Percentiles rank a stretch among this genome's conserved stretches.
These are phyloP conservation scores for Exophiala phaeomuriformis DNA, from an alignment of 2,329 filamentous ascomycete genomes.

Conservation along the genomic window DNA sequence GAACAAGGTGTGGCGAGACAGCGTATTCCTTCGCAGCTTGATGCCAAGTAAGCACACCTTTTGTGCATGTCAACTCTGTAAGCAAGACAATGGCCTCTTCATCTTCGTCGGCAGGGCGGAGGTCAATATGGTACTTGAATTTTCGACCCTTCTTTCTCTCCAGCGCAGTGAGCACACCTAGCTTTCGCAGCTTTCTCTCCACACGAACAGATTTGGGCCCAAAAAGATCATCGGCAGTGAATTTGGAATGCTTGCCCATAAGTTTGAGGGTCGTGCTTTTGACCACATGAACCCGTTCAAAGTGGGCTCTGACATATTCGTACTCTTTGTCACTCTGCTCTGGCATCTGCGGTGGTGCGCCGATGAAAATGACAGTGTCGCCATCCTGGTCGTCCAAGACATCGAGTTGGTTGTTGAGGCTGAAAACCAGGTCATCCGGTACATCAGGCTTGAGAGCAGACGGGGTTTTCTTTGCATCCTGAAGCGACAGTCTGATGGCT, in stretches of 20 bases:
- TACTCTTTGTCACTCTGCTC: slow-evolving; percentile 18
- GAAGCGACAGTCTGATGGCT: slow-evolving; percentile 12
- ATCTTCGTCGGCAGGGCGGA: slow-evolving; percentile 56
- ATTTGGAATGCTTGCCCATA: slow-evolving; percentile 29
- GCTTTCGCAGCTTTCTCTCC: slow-evolving; percentile 16
- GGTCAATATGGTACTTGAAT: slow-evolving; percentile 54
- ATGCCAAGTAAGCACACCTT: slow-evolving; percentile 52
- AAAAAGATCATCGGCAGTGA: slow-evolving; percentile 29
- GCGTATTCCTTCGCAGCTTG: slow-evolving; percentile 34
- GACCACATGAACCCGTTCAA: slow-evolving; percentile 30
- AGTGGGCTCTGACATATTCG: slow-evolving; percentile 20
- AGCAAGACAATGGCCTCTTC: slow-evolving; percentile 56
- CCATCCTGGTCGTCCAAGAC: slow-evolving; percentile 24
- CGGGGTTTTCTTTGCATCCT: not conserved
- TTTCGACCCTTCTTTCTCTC: slow-evolving; percentile 9
- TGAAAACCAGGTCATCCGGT: slow-evolving; percentile 5
- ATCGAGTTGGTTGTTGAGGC: slow-evolving; percentile 24
- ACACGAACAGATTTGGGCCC: slow-evolving; percentile 28
- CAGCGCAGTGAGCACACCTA: slow-evolving; percentile 4
- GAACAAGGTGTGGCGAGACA: slow-evolving; percentile 38
- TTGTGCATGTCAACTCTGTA: slow-evolving; percentile 52
- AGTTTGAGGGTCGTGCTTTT: slow-evolving; percentile 30
- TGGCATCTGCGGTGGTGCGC: slow-evolving; percentile 27
- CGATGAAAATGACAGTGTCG: slow-evolving; percentile 36
- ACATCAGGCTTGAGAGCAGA: not conserved